Evolutionary conservation across 1,284 basidiomycete species (phyloP).

Genomic region (Tilletia walkeri): DNA sequence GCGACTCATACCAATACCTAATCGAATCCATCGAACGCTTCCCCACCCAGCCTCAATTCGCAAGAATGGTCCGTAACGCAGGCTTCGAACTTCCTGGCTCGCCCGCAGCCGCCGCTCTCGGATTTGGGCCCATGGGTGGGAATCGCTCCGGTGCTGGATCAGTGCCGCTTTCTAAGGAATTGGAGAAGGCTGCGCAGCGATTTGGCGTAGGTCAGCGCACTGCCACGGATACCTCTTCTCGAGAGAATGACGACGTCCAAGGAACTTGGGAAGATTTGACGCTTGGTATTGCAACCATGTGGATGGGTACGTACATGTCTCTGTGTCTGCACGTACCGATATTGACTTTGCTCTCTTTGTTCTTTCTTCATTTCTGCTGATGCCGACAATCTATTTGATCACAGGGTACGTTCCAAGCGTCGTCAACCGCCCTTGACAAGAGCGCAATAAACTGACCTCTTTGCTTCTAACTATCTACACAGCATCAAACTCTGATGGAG

Average conservation of each 20-base stretch:
- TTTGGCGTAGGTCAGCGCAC: background rate
- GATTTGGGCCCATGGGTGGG: constrained; percentile 17
- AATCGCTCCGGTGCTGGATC: background rate
- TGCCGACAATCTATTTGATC: background rate
- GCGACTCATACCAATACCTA: constrained; percentile 87
- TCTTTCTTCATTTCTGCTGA: background rate
- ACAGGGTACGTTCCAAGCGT: constrained; percentile 2
- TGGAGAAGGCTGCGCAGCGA: background rate
- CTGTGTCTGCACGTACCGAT: background rate
- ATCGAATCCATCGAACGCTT: constrained; percentile 96
- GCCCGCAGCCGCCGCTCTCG: constrained; percentile 41
- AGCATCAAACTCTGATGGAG: too few species aligned
- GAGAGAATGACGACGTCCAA: constrained; percentile 31
- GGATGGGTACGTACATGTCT: constrained; percentile 35
- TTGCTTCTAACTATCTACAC: too few species aligned
- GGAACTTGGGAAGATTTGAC: constrained; percentile 54
- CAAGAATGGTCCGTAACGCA: constrained; percentile 67
- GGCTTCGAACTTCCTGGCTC: constrained; percentile 56
- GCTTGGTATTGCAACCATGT: constrained; percentile 52
- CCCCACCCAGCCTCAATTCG: constrained; percentile 85
- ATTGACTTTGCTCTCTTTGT: background rate
- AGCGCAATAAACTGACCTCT: too few species aligned
- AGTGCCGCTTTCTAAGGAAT: background rate
- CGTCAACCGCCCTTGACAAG: background rate
- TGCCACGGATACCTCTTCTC: background rate